phyloP scores from a whole-genome alignment of 306 rosid genomes.

The Boehmeria nivea region DNA sequence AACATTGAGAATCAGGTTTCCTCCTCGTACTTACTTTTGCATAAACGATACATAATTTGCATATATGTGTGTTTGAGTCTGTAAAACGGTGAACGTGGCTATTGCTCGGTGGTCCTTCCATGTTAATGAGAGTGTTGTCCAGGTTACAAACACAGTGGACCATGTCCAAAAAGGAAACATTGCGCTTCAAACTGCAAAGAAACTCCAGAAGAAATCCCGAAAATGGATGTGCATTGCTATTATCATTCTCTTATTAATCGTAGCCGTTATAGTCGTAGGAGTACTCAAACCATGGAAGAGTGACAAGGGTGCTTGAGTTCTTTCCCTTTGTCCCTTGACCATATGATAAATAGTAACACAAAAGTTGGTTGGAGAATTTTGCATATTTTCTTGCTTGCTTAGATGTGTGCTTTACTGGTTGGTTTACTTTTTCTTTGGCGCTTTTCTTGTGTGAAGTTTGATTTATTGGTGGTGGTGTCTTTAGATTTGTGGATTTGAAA shows the following conservation, averaged over 20 bases:
- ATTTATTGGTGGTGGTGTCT: constrained; percentile 32
- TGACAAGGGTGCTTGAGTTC: constrained; percentile 51
- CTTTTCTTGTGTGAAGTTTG: constrained; percentile 28
- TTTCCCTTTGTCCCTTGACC: constrained; percentile 31
- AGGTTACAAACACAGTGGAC: constrained; percentile 66
- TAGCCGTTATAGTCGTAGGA: constrained; percentile 62
- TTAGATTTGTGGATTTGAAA: constrained; percentile 19
- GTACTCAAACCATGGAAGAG: constrained; percentile 83
- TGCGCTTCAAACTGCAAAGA: constrained; percentile 78
- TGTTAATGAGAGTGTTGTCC: constrained; percentile 47
- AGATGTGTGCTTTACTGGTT: constrained; percentile 18
- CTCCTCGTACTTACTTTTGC: not conserved
- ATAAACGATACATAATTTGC: constrained; percentile 6
- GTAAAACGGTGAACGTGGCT: constrained; percentile 6
- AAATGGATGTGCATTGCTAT: constrained; percentile 89
- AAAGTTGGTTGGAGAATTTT: constrained; percentile 26
- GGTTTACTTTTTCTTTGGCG: not conserved
- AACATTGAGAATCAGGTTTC: constrained; percentile 96
- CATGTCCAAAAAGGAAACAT: constrained; percentile 80
- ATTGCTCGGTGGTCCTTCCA: constrained; percentile 21
- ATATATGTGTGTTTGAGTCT: constrained; percentile 18
- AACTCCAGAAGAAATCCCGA: constrained; percentile 76
- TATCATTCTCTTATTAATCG: constrained; percentile 59
- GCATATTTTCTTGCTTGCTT: constrained; percentile 1
- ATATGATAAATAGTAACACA: constrained; percentile 19